Base-by-base conservation (phyloP, 2,329 filamentous ascomycete species). In the Neofusicoccum cordaticola region DNA sequence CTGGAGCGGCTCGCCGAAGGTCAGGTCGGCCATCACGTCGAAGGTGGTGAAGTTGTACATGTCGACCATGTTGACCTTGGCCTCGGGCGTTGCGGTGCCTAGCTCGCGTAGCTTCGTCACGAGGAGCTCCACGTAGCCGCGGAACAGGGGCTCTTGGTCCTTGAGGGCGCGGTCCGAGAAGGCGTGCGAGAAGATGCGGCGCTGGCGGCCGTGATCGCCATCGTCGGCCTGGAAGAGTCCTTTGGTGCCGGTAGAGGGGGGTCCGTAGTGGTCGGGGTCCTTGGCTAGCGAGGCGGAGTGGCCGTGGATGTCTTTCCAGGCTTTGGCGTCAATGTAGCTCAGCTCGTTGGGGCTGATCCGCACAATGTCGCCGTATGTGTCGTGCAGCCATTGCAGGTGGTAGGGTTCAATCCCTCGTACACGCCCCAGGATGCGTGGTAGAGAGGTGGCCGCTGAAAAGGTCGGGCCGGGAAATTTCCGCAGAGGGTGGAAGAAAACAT, bases 301-400 rank as follows among this genome's bases (percentile, higher is more conserved):
- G n/a, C 78, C 77, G 67, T 79, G 80, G 27, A 79, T 75, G 19
- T 80, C 78, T 17, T 62, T 62, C 61, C 61, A 63, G 27, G 61
- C 61, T 44, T 47, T 45, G 61, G 47, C 48, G 8, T 37, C 41
- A 4, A 37, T 63, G 22, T 52, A 63, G 41, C 61, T 52, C 22
- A 63, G 39, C 39, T 82, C 78, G 19, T 73, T 75, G 0, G 80
- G 80, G 0, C 73, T 70, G 4, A 81, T 66, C 6, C 80, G 73
- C 1, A 82, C 79, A 2, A 76, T 77, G 1, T 79, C 74, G 34
- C 80, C 80, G 65, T 80, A 80, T 50, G 73, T 70, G 7, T 74
- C 70, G 58, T 82, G 80, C 1, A 78, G 70, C 6, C 71, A 47
- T 34, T 69, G 69, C n/a, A 75, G 50, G 71, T 73, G 76, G 9